Evolutionary conservation across 768 basidiomycete genomes (phyloP), one percentile per base, ranked within the genome.

Genomic region (Sarcodon aspratus): DNA sequence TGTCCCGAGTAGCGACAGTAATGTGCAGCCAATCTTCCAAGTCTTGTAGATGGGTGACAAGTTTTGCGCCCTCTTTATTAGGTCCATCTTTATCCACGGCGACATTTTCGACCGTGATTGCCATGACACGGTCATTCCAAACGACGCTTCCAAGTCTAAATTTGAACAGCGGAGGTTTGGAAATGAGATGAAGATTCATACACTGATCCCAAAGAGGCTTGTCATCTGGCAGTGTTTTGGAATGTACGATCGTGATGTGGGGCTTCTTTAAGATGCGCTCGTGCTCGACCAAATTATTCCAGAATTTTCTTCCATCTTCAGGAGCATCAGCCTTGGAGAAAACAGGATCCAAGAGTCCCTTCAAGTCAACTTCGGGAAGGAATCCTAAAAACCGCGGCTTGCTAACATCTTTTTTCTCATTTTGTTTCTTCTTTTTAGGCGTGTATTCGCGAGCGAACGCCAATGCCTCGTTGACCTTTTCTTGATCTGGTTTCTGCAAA

Each of bases 191-290:
- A 18, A 88, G 62, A 6, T 48, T 58, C 13, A 55, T 58, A 57
- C 86, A 88, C 9, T 63, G 61, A 9, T 66, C 60, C 81, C 81
- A 84, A 8, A 80, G 59, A 33, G 54, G 58, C 31, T 48, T 35
- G 7, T 64, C 58, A 3, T 33, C 60, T 0, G 64, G 63, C 6
- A 72, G 63, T n/a, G 63, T 50, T 17, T 79, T 80, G 53, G 63
- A 61, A 63, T 99, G 96, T 32, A 84, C 82, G 51, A 98, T 68
- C 1, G 95, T 98, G 49, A 96, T 72, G 64, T 98, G 96, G 1
- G 94, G 91, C 3, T 73, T 66, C 36, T 62, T 54, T 12, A 75
- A 60, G 11, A 95, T 63, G 21, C 86, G 70, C 5, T 67, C 58
- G 0, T 63, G 63, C 8, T 45, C 37, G 48, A 72, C 67, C 32